Evolutionary conservation across 768 basidiomycete genomes (phyloP), one percentile per base, ranked within the genome.

Genomic region (Clitopilus hobsonii): DNA sequence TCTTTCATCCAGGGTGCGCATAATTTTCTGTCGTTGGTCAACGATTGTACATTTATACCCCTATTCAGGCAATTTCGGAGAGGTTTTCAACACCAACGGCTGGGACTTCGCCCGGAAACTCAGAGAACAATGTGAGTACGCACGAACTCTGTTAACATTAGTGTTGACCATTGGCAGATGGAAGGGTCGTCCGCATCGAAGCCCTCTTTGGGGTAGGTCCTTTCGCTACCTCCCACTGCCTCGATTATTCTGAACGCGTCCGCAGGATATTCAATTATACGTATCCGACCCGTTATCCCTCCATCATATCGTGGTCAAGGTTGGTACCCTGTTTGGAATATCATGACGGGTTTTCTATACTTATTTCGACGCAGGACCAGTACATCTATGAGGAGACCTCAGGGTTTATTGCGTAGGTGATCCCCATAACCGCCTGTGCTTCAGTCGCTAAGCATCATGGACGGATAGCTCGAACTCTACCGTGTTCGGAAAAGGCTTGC

Each of bases 261-360:
- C 2, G n/a, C 20, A 60, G 59, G 45, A 50, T 29, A 30, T 47
- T 27, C 52, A 58, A 26, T 64, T 76, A 27, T 74, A 69, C 54
- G 56, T 75, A 29, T 69, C 66, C 6, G 75, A 75, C 32, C 74
- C 71, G 4, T 65, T 67, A 24, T 71, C 74, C 8, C 18, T 76
- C 5, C 64, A 73, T 55, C 64, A 72, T 51, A 67, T 75, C 25
- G 50, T 72, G 8, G 65, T 76, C 51, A 74, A 71, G 52, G 62
- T 59, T 7, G 14, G 72, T 69, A n/a, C 26, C 8, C 13, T 16
- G n/a, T n/a, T n/a, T n/a, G n/a, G n/a, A n/a, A n/a, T n/a, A 30
- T 10, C 29, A 38, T 29, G 6, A 13, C 6, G 36, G 8, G n/a
- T 26, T 36, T 16, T 50, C 41, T 11, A 20, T 49, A 22, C 49